Evolutionary conservation across 257 asterid species (phyloP), one percentile per base, ranked within the genome.

Genomic region (Rhazya stricta): DNA sequence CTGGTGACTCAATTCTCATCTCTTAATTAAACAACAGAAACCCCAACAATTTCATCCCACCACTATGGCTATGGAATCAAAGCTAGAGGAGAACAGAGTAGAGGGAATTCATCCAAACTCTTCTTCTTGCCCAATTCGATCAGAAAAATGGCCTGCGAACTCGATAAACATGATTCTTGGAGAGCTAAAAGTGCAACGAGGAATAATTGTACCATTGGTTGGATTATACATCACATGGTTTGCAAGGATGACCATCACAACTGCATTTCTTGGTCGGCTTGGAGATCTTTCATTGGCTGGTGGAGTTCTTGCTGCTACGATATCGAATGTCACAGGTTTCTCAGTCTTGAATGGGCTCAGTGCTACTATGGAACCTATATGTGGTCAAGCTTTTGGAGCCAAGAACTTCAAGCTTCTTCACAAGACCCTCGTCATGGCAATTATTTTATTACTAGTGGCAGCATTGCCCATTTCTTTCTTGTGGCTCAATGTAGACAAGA

Each of bases 361-460:
- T 69, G 88, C 76, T n/a, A 97, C 96, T 32, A 88, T 94, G 96
- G 97, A 89, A 74, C 99, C 97, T 7, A 87, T 94, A n/a, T 90
- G 97, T 76, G 97, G 99, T 56, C 99, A 92, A 62, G 99, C 97
- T 1, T 89, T 81, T 45, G 99, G 99, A 2, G 96, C 96, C 70
- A 87, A 82, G 76, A 92, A 94, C 65, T 85, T 82, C 39, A 88
- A 83, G 86, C 91, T 94, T 76, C 94, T 92, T 39, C 97, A 91
- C 67, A 89, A 86, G 75, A 90, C 96, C 16, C 92, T 94, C 37
- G 45, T 85, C 80, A 92, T 90, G 96, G 77, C 91, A 3, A 79
- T 81, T 27, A 71, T 54, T 43, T 73, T 92, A 27, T 85, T 90
- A 10, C 81, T 92, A 1, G 34, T 75, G 0, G 77, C 77, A 1